Conservation (phyloP, 2,329 filamentous ascomycete species). For the Cladosporium colombiae region DNA sequence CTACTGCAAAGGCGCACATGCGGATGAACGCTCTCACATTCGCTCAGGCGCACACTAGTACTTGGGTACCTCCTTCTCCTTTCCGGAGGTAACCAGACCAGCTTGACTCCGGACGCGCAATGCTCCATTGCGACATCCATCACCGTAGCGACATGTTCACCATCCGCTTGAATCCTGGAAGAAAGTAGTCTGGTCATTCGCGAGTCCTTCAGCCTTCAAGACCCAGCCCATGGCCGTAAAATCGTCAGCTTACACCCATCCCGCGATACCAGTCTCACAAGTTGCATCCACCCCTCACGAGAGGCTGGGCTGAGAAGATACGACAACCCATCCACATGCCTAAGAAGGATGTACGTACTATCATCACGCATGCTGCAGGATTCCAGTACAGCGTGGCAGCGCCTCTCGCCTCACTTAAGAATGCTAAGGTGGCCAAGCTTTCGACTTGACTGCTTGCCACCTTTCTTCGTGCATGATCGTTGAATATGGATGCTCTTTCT, state of each 20-base stretch:
- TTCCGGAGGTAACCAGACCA: background rate
- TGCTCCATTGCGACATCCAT: background rate
- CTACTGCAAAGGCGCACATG: background rate
- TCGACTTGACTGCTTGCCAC: background rate
- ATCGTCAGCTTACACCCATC: background rate
- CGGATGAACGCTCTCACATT: background rate
- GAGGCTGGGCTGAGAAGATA: background rate
- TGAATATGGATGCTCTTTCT: background rate
- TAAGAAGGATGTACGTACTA: background rate
- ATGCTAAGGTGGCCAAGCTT: background rate
- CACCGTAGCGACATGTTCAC: background rate
- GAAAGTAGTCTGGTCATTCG: background rate
- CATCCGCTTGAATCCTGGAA: background rate
- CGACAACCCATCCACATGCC: background rate
- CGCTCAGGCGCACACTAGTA: background rate
- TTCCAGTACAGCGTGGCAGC: background rate
- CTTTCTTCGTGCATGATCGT: background rate
- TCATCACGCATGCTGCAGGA: background rate
- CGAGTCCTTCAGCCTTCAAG: background rate
- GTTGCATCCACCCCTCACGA: background rate
- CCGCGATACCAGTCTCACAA: background rate
- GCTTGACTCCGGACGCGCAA: background rate
- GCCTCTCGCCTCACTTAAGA: background rate
- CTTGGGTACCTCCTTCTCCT: background rate
- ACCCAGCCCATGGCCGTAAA: background rate